These are phyloP conservation scores for Phylloporus arenicola DNA, from an alignment of 768 basidiomycete species.

Conservation along the genomic window DNA sequence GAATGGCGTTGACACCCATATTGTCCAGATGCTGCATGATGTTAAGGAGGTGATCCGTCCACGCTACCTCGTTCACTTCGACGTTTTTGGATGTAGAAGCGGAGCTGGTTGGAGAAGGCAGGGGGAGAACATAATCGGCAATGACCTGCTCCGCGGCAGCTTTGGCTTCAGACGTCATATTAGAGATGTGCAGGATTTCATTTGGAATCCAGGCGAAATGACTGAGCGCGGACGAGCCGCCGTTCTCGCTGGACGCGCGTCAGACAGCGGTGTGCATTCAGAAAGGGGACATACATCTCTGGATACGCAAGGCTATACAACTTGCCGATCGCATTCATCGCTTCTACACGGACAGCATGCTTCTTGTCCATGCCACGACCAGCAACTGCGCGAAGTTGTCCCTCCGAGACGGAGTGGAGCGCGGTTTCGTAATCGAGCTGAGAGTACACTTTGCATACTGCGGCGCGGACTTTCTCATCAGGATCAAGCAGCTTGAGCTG, in stretches of 20 bases:
- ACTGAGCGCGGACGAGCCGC: slow-evolving; percentile 60
- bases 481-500: slow-evolving; percentile 70
- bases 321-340: slow-evolving; percentile 68
- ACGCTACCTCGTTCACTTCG: slow-evolving; percentile 72
- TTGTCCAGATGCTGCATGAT: slow-evolving; percentile 68
- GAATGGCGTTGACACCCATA: slow-evolving; percentile 48
- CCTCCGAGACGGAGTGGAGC: slow-evolving; percentile 68
- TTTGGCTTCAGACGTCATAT: slow-evolving; percentile 55
- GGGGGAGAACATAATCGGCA: slow-evolving; percentile 74
- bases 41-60: slow-evolving; percentile 79
- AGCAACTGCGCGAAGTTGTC: slow-evolving; percentile 57
- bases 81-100: slow-evolving; percentile 40
- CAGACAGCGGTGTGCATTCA: background rate
- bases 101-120: slow-evolving; percentile 46
- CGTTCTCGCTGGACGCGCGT: slow-evolving; percentile 58
- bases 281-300: slow-evolving; percentile 67
- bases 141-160: slow-evolving; percentile 61
- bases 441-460: slow-evolving; percentile 76
- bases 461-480: slow-evolving; percentile 86
- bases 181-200: slow-evolving; percentile 53
- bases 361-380: slow-evolving; percentile 83
- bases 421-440: slow-evolving; percentile 88
- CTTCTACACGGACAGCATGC: slow-evolving; percentile 65
- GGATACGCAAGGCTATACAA: slow-evolving; percentile 79
- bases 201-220: slow-evolving; percentile 95